Conservation (phyloP, 768 basidiomycete genomes). For the Hericium coralloides region DNA sequence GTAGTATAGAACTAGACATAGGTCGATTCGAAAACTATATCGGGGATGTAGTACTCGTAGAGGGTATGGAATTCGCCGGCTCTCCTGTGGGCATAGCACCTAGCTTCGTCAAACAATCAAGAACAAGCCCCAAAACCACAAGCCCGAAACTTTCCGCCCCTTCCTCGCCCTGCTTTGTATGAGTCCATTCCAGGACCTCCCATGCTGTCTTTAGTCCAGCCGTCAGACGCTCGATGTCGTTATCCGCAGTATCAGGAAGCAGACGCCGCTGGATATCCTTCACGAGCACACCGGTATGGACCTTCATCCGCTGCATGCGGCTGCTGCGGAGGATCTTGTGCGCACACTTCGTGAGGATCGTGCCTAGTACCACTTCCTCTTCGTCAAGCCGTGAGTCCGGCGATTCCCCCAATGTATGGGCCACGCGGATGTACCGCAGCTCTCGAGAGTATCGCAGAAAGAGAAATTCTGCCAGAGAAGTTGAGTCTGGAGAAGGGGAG, state of each 20-base stretch:
- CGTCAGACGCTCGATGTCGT: slow-evolving; percentile 15
- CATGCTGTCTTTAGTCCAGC: slow-evolving; percentile 45
- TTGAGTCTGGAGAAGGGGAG: background rate
- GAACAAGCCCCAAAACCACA: background rate
- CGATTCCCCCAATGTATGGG: slow-evolving; percentile 53
- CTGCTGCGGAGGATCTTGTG: slow-evolving; percentile 52
- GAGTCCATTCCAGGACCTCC: slow-evolving; percentile 55
- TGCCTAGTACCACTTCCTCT: slow-evolving; percentile 67
- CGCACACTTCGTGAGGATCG: slow-evolving; percentile 62
- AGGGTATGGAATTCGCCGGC: too few species aligned
- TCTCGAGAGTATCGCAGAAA: slow-evolving; percentile 54
- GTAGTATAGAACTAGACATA: too few species aligned
- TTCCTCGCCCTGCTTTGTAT: slow-evolving; percentile 16
- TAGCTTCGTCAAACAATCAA: background rate
- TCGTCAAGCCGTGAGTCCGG: slow-evolving; percentile 52
- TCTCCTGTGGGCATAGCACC: background rate
- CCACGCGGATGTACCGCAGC: slow-evolving; percentile 58
- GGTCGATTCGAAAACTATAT: too few species aligned
- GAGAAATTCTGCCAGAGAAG: slow-evolving; percentile 13
- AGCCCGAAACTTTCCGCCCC: slow-evolving; percentile 2
- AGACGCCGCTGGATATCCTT: slow-evolving; percentile 37
- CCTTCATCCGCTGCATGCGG: slow-evolving; percentile 52
- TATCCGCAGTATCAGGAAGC: background rate
- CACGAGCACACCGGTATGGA: slow-evolving; percentile 45
- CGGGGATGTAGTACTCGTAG: too few species aligned